Evolutionary conservation across 108 stramenopile genomes (phyloP), one percentile per base, ranked within the genome.

Genomic region (Skeletonema marinoi): DNA sequence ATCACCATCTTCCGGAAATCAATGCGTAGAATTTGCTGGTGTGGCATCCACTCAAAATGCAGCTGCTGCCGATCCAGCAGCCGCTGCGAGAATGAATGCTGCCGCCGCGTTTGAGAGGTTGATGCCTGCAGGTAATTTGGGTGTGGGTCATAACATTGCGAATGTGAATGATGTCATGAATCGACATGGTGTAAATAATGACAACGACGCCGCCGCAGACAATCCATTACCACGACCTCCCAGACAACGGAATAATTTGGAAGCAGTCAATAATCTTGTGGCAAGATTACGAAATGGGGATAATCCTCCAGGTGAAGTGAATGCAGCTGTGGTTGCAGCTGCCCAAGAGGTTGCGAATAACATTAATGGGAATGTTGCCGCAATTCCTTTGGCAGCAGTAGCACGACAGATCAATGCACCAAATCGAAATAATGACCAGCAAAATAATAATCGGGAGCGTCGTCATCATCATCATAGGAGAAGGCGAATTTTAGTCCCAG

Each of bases 11-110:
- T 6, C 21, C 3, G 6, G 7, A 21, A 25, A 56, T 56, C 54
- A 21, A 25, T 25, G 54, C 25, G n/a, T 25, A 29, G 54, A 10
- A 56, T 16, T 56, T 10, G 54, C 25, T 1, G 19, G 16, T 56
- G 54, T 56, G 9, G 54, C 54, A 56, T 56, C 54, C 4, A 21
- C 19, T 56, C 54, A 56, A 56, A 56, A 56, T 56, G 54, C 54
- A 29, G 54, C 7, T 6, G 21, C 54, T 21, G 54, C 54, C 0
- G 54, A 56, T 25, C 25, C 7, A 21, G 25, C 25, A 2, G 54
- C 54, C 54, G 54, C 54, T 3, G 54, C 54, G 3, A 56, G 54
- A 56, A 56, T 56, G 54, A 56, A 56, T 56, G 54, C 59, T 71
- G 33, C 35, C 12, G 56, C 56, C 36, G 59, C 56, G 7, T 35